phyloP scores from a whole-genome alignment of 176 grass and related monocot genomes.

The Cenchrus purpureus region DNA sequence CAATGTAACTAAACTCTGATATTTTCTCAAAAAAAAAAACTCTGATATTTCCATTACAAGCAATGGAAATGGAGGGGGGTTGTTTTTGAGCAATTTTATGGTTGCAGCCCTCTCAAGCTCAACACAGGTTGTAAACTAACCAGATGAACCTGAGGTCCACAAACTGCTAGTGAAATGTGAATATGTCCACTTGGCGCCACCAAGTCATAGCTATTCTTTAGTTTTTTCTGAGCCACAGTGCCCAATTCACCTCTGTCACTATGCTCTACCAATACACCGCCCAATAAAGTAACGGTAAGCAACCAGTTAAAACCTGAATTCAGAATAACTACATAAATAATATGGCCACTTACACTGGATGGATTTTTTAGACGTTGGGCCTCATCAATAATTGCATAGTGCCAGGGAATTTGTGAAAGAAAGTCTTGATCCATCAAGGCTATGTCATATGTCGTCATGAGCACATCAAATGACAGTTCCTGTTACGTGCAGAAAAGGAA shows the following conservation, averaged over 20 bases:
- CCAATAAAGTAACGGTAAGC: neutral
- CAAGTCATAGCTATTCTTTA: neutral
- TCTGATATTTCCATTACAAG: too few species aligned
- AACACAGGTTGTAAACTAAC: neutral
- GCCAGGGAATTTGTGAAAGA: constrained; percentile 88
- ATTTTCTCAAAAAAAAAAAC: too few species aligned
- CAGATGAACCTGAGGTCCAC: neutral
- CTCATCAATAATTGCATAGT: constrained; percentile 80
- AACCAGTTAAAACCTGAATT: neutral
- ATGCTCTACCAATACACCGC: constrained; percentile 12
- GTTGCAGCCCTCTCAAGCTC: neutral
- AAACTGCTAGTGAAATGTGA: constrained; percentile 15
- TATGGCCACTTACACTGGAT: constrained; percentile 62
- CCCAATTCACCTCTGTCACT: neutral
- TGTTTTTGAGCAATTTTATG: neutral
- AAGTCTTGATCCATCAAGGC: constrained; percentile 87
- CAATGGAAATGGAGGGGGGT: neutral
- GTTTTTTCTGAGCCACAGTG: neutral
- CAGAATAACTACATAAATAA: neutral
- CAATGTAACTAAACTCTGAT: too few species aligned
- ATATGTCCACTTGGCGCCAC: neutral
- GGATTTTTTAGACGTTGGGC: constrained; percentile 90
- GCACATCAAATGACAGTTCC: constrained; percentile 78
- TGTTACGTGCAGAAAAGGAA: constrained; percentile 33
- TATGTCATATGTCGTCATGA: constrained; percentile 90